Evolutionary conservation across 2,329 filamentous ascomycete genomes (phyloP).

Genomic region (Colletotrichum tamarilloi): DNA sequence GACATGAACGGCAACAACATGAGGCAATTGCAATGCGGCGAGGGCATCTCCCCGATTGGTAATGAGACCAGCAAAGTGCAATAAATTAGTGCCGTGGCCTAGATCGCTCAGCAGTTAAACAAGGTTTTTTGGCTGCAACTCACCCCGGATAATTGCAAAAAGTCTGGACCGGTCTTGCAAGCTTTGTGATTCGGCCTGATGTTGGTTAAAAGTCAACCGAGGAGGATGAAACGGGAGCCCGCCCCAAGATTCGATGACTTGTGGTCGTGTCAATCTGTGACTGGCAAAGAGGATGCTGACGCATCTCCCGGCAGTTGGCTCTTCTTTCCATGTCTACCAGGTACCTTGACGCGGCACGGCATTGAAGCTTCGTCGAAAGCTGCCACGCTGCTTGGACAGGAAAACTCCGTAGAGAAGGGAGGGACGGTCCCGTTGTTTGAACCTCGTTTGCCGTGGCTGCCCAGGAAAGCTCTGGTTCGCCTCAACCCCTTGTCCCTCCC

Average conservation of each 20-base stretch:
- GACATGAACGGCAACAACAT: not conserved
- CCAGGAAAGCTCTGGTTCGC: conserved; percentile 5
- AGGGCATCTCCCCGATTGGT: conserved; percentile 5
- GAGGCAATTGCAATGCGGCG: not conserved
- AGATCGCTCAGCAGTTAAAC: not conserved
- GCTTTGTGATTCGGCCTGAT: conserved; percentile 17
- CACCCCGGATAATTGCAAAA: not conserved
- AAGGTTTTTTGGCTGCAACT: not conserved
- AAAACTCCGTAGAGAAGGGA: not conserved
- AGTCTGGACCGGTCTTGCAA: not conserved
- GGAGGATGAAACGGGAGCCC: conserved; percentile 20
- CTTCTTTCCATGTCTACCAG: not conserved
- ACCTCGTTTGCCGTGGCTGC: not conserved
- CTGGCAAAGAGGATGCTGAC: conserved; percentile 2
- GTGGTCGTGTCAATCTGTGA: conserved; percentile 27
- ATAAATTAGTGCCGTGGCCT: not conserved
- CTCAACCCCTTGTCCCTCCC: not conserved
- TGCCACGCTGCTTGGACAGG: not conserved
- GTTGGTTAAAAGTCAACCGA: conserved; percentile 12
- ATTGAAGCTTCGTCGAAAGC: not conserved
- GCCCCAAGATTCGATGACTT: conserved; percentile 25
- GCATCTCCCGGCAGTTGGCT: conserved; percentile 7
- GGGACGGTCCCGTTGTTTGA: not conserved
- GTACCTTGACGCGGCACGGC: not conserved
- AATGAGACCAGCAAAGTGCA: not conserved